These are phyloP conservation scores for Sporothrix pseudoabietina DNA, from an alignment of 2,329 filamentous ascomycete genomes.

Conservation along the genomic window DNA sequence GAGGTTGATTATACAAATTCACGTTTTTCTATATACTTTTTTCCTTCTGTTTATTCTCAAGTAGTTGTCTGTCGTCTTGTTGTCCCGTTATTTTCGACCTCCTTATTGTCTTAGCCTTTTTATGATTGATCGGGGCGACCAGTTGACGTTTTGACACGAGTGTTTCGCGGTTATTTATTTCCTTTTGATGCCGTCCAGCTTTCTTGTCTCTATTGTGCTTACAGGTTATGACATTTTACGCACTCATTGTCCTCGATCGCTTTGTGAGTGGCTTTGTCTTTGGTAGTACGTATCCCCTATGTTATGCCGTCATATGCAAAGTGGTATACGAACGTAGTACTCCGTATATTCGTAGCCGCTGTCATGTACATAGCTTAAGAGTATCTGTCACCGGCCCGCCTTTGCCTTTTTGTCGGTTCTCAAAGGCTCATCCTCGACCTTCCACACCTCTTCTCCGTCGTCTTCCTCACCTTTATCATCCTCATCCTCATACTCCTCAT, in stretches of 20 bases:
- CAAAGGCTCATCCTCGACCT: not conserved
- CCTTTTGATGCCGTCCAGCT: constrained; percentile 24
- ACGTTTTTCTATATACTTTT: constrained; percentile 52
- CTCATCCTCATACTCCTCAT: constrained; percentile 20
- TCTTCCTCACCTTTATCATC: constrained; percentile 2
- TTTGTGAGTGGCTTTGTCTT: not conserved
- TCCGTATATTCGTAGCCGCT: not conserved
- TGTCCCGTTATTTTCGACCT: not conserved
- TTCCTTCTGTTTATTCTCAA: constrained; percentile 47
- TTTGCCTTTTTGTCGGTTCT: not conserved
- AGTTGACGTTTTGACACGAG: constrained; percentile 28
- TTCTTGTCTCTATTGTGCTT: constrained; percentile 6
- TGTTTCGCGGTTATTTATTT: constrained; percentile 20
- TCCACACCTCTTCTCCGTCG: not conserved
- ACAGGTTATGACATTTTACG: not conserved
- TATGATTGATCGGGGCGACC: constrained; percentile 38
- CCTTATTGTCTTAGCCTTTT: constrained; percentile 41
- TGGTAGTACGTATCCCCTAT: no score
- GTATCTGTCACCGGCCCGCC: not conserved
- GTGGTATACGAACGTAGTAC: not conserved
- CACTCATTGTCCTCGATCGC: not conserved
- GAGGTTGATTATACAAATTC: constrained; percentile 60
- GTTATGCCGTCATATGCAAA: not conserved
- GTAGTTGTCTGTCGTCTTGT: not conserved
- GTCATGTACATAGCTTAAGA: not conserved